phyloP scores from a whole-genome alignment of 176 grass and related monocot genomes.

The Secale cereale region DNA sequence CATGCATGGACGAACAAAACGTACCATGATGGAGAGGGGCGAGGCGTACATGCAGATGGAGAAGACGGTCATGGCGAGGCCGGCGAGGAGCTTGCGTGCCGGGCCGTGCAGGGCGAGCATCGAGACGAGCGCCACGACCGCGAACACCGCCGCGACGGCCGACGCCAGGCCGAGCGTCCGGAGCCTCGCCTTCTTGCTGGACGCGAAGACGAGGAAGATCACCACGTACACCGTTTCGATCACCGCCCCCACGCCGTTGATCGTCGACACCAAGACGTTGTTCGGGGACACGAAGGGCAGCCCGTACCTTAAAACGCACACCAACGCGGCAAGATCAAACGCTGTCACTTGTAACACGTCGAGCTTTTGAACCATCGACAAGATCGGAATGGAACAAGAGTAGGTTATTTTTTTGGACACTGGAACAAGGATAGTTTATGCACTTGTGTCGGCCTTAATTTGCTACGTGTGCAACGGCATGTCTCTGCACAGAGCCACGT shows the following conservation, averaged over 20 bases:
- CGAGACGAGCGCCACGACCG: slow-evolving; percentile 54
- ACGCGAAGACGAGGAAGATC: slow-evolving; percentile 68
- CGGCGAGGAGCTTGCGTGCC: slow-evolving; percentile 66
- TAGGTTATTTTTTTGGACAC: no score
- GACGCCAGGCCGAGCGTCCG: slow-evolving; percentile 53
- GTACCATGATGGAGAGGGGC: slow-evolving; percentile 94
- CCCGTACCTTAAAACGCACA: slow-evolving; percentile 57
- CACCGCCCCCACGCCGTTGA: slow-evolving; percentile 70
- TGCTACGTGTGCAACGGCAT: no score
- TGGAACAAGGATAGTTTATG: no score
- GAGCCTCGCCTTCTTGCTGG: slow-evolving; percentile 37
- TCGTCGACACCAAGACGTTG: slow-evolving; percentile 85
- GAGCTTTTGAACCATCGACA: no score
- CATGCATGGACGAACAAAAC: not conserved
- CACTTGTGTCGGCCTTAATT: no score
- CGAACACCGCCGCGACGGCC: slow-evolving; percentile 48
- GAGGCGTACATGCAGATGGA: slow-evolving; percentile 99
- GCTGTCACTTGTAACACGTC: no score
- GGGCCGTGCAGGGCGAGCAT: slow-evolving; percentile 52
- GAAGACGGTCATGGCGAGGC: slow-evolving; percentile 67
- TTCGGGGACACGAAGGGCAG: slow-evolving; percentile 90
- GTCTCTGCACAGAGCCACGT: no score
- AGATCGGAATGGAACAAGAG: no score
- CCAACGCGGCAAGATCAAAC: not conserved
- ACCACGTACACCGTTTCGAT: slow-evolving; percentile 80